Evolutionary conservation across 2,329 filamentous ascomycete species (phyloP).

Genomic region (Dryadomyces sulphureus): DNA sequence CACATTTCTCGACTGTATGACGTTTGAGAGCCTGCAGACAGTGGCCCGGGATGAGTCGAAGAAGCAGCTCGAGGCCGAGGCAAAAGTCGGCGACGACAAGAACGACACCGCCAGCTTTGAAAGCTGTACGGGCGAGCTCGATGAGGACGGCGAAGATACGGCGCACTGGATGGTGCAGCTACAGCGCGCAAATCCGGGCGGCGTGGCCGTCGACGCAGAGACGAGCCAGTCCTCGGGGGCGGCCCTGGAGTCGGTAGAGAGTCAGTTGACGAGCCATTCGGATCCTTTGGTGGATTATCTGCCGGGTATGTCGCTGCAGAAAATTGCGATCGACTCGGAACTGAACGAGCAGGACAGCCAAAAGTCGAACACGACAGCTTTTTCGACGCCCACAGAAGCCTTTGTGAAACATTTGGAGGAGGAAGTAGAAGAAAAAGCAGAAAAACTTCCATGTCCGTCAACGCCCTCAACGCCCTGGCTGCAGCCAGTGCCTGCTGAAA

Average conservation of each 20-base stretch:
- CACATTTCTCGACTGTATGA: constrained; percentile 50
- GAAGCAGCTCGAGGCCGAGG: constrained; percentile 1
- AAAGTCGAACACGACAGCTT: neutral
- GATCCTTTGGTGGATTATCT: neutral
- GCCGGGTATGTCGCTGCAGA: neutral
- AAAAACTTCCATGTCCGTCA: no score
- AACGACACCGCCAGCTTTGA: neutral
- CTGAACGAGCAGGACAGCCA: neutral
- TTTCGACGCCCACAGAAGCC: neutral
- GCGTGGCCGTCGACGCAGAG: constrained; percentile 28
- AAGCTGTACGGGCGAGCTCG: neutral
- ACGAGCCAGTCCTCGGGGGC: constrained; percentile 21
- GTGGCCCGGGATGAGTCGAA: constrained; percentile 33
- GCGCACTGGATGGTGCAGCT: constrained; percentile 45
- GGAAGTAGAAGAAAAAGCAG: neutral
- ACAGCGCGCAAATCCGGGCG: constrained; percentile 36
- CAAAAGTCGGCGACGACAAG: constrained; percentile 13
- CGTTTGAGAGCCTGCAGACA: constrained; percentile 54
- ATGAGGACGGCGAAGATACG: constrained; percentile 44
- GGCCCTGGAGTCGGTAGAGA: constrained; percentile 1
- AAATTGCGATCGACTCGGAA: neutral
- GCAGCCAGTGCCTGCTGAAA: no score
- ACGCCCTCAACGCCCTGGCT: no score
- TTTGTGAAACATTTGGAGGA: neutral
- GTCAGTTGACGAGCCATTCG: neutral